These are phyloP conservation scores for Phaeodactylum tricornutum DNA, from an alignment of 108 stramenopile genomes.

Conservation along the genomic window DNA sequence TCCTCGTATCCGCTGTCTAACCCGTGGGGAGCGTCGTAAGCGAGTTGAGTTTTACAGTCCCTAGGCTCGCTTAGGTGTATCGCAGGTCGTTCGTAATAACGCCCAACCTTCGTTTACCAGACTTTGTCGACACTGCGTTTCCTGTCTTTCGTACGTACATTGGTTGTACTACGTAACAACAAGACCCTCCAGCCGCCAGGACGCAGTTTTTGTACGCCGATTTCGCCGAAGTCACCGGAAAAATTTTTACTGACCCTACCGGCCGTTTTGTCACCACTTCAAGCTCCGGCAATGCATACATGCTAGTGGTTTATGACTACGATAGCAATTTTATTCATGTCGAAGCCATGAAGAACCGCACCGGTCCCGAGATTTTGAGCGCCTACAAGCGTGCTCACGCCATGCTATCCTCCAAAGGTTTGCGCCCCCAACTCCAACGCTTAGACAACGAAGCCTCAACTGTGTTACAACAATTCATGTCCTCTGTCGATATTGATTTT, in stretches of 20 bases:
- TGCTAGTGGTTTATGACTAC: conserved; percentile 11
- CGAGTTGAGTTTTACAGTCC: too few species aligned
- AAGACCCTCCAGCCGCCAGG: too few species aligned
- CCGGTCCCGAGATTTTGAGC: neutral
- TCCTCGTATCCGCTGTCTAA: too few species aligned
- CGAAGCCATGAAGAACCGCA: conserved; percentile 10
- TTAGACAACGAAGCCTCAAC: conserved; percentile 17
- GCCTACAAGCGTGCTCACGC: conserved; percentile 3
- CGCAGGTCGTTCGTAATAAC: too few species aligned
- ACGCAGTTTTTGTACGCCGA: too few species aligned
- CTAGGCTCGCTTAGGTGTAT: too few species aligned
- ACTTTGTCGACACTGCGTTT: too few species aligned
- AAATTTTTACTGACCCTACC: conserved; percentile 19
- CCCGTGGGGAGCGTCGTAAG: too few species aligned
- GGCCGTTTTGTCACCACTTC: conserved; percentile 22
- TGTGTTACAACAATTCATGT: conserved; percentile 7
- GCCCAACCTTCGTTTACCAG: too few species aligned
- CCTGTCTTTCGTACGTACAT: too few species aligned
- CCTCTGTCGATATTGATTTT: conserved; percentile 4
- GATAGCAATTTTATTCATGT: conserved; percentile 19
- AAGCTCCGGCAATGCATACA: conserved; percentile 14
- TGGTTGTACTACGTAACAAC: too few species aligned
- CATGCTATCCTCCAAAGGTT: neutral
- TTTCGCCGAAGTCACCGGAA: conserved; percentile 7
- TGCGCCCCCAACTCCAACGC: conserved; percentile 12